Percentiles rank a stretch among this genome's conserved stretches.
Conservation (phyloP, 2,329 filamentous ascomycete species). For the Juglanconis sp. region DNA sequence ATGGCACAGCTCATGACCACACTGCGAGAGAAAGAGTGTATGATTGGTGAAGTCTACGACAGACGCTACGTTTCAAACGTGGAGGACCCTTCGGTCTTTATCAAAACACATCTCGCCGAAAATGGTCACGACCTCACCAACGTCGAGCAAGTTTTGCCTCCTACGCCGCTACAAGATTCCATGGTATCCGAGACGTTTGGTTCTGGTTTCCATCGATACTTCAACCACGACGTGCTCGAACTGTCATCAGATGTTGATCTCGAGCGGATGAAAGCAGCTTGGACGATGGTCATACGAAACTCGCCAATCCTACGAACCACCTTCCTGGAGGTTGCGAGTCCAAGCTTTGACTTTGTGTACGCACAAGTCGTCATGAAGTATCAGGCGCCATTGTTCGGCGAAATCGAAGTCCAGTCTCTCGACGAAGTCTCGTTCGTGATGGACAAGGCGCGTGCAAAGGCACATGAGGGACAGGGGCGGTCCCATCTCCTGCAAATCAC, state of each 20-base stretch:
- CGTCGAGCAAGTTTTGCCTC: slow-evolving; percentile 63
- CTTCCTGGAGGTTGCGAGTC: slow-evolving; percentile 65
- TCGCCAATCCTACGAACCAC: slow-evolving; percentile 73
- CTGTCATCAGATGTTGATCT: slow-evolving; percentile 55
- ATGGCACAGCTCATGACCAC: slow-evolving; percentile 57
- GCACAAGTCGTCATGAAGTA: slow-evolving; percentile 45
- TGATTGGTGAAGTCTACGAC: not conserved
- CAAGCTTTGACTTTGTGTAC: slow-evolving; percentile 48
- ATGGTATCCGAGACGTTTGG: slow-evolving; percentile 80
- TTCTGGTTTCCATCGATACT: slow-evolving; percentile 73
- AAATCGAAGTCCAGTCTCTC: slow-evolving; percentile 24
- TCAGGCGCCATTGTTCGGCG: slow-evolving; percentile 20
- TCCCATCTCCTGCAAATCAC: slow-evolving; percentile 48
- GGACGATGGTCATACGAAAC: slow-evolving; percentile 53
- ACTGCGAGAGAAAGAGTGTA: slow-evolving; percentile 11
- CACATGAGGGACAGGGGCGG: slow-evolving; percentile 33
- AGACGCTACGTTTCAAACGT: slow-evolving; percentile 19
- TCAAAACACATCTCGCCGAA: slow-evolving; percentile 36
- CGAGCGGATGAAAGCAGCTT: slow-evolving; percentile 55
- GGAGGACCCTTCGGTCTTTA: slow-evolving; percentile 26
- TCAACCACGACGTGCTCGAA: slow-evolving; percentile 76
- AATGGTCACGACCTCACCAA: slow-evolving; percentile 33
- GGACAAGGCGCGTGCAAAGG: slow-evolving; percentile 33
- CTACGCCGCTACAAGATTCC: slow-evolving; percentile 81
- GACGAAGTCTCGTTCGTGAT: slow-evolving; percentile 36